phyloP scores from a whole-genome alignment of 345 rosid genomes.

The Hevea brasiliensis region DNA sequence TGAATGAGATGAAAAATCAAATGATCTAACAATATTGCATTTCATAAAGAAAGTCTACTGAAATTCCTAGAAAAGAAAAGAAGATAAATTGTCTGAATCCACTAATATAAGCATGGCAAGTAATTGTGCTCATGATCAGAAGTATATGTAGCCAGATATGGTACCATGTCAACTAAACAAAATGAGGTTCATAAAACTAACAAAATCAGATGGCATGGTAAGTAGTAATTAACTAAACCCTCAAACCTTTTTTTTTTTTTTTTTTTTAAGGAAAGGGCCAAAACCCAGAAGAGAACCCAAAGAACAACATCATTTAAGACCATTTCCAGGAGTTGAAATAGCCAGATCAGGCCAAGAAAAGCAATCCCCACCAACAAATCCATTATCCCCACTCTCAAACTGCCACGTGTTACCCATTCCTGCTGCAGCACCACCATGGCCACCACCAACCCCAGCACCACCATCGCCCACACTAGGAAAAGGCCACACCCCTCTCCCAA shows the following conservation, averaged over 20 bases:
- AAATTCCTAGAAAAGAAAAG: too few species aligned
- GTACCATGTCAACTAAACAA: slow-evolving; percentile 21
- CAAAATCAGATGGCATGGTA: slow-evolving; percentile 32
- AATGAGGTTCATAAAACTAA: slow-evolving; percentile 12
- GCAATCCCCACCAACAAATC: slow-evolving; percentile 64
- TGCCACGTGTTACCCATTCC: slow-evolving; percentile 69
- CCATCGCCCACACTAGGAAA: slow-evolving; percentile 54
- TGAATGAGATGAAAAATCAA: too few species aligned
- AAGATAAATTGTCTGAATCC: not conserved
- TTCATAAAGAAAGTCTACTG: too few species aligned
- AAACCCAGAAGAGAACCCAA: slow-evolving; percentile 1
- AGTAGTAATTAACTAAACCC: slow-evolving; percentile 11
- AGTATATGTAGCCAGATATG: not conserved
- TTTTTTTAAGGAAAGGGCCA: not conserved
- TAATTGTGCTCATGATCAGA: not conserved
- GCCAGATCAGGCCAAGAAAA: slow-evolving; percentile 94
- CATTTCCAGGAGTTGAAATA: slow-evolving; percentile 79
- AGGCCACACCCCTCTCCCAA: slow-evolving; percentile 81
- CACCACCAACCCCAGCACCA: slow-evolving; percentile 23
- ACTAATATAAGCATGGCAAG: not conserved
- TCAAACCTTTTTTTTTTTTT: not conserved
- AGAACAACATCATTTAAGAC: slow-evolving; percentile 51
- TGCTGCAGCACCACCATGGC: slow-evolving; percentile 24
- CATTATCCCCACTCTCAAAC: slow-evolving; percentile 61
- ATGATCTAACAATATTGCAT: too few species aligned